phyloP scores from a whole-genome alignment of 306 rosid genomes.

The Ammopiptanthus mongolicus region DNA sequence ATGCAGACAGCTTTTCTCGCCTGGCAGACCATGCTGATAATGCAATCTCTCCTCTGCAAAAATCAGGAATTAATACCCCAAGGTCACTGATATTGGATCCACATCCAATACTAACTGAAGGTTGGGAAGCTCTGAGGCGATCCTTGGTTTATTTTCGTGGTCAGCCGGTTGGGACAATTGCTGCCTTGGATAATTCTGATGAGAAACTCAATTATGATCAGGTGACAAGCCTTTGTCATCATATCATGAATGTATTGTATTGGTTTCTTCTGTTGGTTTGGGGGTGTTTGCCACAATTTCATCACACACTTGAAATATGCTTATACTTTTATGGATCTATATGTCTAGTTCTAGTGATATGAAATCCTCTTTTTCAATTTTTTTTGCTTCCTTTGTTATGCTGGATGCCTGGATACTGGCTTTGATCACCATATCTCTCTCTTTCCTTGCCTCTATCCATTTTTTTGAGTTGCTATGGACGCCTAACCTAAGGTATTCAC shows the following conservation, averaged over 20 bases:
- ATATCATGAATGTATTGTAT: background rate
- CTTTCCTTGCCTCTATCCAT: background rate
- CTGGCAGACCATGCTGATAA: slow-evolving; percentile 35
- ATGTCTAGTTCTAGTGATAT: background rate
- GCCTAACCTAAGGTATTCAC: slow-evolving; percentile 16
- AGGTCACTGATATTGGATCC: slow-evolving; percentile 44
- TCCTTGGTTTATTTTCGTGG: slow-evolving; percentile 77
- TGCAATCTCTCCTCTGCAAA: slow-evolving; percentile 40
- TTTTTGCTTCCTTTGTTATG: background rate
- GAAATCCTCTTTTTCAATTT: background rate
- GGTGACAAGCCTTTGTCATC: background rate
- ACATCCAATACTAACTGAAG: slow-evolving; percentile 57
- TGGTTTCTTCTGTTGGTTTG: background rate
- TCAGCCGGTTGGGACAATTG: slow-evolving; percentile 86
- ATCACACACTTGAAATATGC: background rate
- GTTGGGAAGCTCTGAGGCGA: slow-evolving; percentile 78
- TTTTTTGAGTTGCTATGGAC: slow-evolving; percentile 14
- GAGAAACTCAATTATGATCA: slow-evolving; percentile 78
- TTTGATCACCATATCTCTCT: background rate
- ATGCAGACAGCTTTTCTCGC: slow-evolving; percentile 38
- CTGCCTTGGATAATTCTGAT: slow-evolving; percentile 73
- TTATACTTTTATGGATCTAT: background rate
- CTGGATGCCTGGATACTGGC: background rate
- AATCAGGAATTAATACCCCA: slow-evolving; percentile 45
- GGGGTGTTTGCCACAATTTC: background rate